Conservation (phyloP, 768 basidiomycete species). For the Albatrellus ellisii region DNA sequence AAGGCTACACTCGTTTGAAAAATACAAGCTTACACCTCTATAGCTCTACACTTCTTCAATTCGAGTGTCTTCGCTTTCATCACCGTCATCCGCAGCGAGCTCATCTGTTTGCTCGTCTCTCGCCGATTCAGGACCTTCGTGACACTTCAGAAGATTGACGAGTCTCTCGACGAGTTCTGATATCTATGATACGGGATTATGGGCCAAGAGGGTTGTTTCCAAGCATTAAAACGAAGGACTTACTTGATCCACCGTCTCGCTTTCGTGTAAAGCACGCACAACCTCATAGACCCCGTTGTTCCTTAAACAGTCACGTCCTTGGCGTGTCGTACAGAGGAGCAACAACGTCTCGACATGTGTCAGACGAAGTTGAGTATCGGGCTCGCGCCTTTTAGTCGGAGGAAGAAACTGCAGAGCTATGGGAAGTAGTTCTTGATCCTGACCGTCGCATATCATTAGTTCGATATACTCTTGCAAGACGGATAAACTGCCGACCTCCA, state of each 20-base stretch:
- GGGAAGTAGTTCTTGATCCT: conserved; percentile 87
- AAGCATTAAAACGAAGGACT: conserved; percentile 11
- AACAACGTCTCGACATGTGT: conserved; percentile 86
- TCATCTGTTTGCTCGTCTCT: conserved; percentile 22
- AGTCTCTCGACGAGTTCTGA: conserved; percentile 80
- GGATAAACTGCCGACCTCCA: conserved; percentile 31
- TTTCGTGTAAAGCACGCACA: conserved; percentile 61
- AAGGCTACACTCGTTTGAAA: neutral
- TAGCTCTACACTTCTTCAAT: conserved; percentile 55
- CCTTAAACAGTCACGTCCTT: conserved; percentile 76
- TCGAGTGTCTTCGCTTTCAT: conserved; percentile 54
- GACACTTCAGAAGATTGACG: conserved; percentile 74
- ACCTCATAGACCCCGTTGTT: conserved; percentile 80
- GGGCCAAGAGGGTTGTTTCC: neutral
- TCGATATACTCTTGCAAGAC: too few species aligned
- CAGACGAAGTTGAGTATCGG: conserved; percentile 60
- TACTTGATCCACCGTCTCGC: conserved; percentile 71
- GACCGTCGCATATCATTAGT: too few species aligned
- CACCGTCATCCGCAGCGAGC: conserved; percentile 17
- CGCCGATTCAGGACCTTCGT: conserved; percentile 43
- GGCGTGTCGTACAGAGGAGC: conserved; percentile 77
- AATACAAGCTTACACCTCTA: neutral
- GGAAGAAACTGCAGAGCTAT: conserved; percentile 80
- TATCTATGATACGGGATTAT: conserved; percentile 35
- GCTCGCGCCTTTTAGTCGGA: conserved; percentile 70